Conservation (phyloP, 208 protist species). For the Kentomonas sorsogonicus region DNA sequence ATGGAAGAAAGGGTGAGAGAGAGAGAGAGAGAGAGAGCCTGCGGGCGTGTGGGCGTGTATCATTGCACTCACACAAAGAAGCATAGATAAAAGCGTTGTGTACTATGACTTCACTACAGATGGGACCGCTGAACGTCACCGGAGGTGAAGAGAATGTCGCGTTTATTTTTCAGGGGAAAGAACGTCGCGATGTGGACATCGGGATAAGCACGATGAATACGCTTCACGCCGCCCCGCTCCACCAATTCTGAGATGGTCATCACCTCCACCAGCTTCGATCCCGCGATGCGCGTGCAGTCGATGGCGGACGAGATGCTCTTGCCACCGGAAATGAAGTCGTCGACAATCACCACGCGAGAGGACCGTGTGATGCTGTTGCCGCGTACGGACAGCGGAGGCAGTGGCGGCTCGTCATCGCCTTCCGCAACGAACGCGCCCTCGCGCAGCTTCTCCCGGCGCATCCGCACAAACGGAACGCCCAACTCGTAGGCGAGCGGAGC, state of each 20-base stretch:
- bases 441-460: slow-evolving; percentile 39
- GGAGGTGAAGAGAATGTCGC: slow-evolving; percentile 26
- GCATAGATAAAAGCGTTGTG: no score
- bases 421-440: slow-evolving; percentile 28
- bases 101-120: background rate
- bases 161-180: slow-evolving; percentile 43
- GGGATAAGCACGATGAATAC: no score
- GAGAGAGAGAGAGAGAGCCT: background rate
- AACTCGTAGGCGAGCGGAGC: slow-evolving; percentile 72
- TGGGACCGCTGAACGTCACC: background rate
- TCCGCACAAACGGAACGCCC: slow-evolving; percentile 68
- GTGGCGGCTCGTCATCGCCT: slow-evolving; percentile 23
- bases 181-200: slow-evolving; percentile 71
- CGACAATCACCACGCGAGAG: slow-evolving; percentile 77
- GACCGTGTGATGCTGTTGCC: slow-evolving; percentile 44
- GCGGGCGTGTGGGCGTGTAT: no score
- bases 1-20: background rate
- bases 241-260: slow-evolving; percentile 66
- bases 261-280: slow-evolving; percentile 57
- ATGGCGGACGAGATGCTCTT: slow-evolving; percentile 61
- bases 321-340: slow-evolving; percentile 86
- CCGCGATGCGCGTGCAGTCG: slow-evolving; percentile 55
- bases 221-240: slow-evolving; percentile 50
- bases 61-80: no score
- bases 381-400: slow-evolving; percentile 42